These are phyloP conservation scores for Camellia lanceoleosa DNA, from an alignment of 148 eudicot species.

Conservation along the genomic window DNA sequence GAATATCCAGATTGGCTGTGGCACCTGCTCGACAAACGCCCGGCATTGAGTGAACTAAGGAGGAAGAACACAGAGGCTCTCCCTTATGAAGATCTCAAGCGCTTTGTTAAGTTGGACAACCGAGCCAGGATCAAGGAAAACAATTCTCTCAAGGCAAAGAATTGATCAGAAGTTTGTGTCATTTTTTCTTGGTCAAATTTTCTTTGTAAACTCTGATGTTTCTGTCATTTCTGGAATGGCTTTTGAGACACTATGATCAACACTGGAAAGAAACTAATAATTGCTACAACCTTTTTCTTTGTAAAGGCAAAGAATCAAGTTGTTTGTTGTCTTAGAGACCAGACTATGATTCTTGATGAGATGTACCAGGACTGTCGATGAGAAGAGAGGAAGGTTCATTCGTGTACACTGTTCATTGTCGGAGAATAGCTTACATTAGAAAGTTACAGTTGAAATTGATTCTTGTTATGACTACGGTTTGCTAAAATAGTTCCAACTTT, in stretches of 20 bases:
- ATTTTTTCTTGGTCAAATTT: constrained; percentile 6
- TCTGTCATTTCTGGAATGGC: neutral
- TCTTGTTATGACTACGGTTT: neutral
- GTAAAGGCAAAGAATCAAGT: no score
- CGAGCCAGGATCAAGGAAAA: constrained; percentile 89
- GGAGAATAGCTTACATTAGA: no score
- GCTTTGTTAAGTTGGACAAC: constrained; percentile 94
- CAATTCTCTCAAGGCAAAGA: constrained; percentile 72
- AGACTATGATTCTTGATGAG: no score
- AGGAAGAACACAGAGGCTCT: constrained; percentile 69
- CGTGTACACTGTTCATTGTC: no score
- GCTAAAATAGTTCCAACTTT: neutral
- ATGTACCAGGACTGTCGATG: no score
- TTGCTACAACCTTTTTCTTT: no score
- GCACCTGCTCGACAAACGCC: constrained; percentile 72
- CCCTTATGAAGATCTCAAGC: constrained; percentile 78
- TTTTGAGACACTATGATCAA: neutral
- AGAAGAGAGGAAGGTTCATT: no score
- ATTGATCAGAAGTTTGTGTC: constrained; percentile 25
- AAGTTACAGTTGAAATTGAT: neutral
- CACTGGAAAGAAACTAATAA: no score
- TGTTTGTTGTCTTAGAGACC: no score
- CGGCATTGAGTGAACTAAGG: constrained; percentile 80
- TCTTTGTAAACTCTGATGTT: neutral
- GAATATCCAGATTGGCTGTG: constrained; percentile 93